Base-by-base conservation (phyloP, 176 grass and related monocot genomes). In the Themeda triandra region DNA sequence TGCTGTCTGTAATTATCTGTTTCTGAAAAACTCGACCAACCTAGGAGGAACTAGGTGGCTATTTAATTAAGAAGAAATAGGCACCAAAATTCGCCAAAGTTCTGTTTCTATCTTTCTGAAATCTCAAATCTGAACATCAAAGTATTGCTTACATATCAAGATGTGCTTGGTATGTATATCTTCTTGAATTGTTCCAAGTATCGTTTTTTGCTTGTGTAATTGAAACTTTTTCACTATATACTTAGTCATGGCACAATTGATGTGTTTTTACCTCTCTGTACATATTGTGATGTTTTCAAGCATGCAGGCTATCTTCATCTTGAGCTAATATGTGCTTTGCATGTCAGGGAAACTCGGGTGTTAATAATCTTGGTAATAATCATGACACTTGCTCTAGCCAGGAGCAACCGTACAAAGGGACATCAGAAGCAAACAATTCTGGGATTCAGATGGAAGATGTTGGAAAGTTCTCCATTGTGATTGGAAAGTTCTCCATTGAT, bases 301-400 rank as follows among this genome's bases (percentile, higher is more conserved):
- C 4, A 2, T 33, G 3, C 2, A 33, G 37, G 69, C 8, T 19
- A 24, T 80, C 69, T 82, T 82, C 23, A 36, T 28, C 18, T 76
- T 76, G 23, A 76, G 31, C 33, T 74, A 71, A 71, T 66, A 23
- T 64, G 49, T 69, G 51, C 13, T 72, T 87, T 56, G 2, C 31
- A 41, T 65, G 18, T 36, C 76, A 95, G 93, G 88, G 85, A 78
- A 86, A 62, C 60, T 86, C 86, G 23, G 75, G 65, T 70, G 51
- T 32, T 69, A 84, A 88, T 78, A 86, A 86, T 69, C 58, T 35
- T 88, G 88, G 75, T 33, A n/a, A n/a, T n/a, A 88, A 80, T 84
- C 85, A 90, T 74, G 93, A 88, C 82, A 91, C 88, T 59, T 85
- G 85, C 59, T 92, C 93, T 70, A 90, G 90, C 79, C 83, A 83